Base-by-base conservation (phyloP, 78 protist species). In the Creolimax fragrantissima region DNA sequence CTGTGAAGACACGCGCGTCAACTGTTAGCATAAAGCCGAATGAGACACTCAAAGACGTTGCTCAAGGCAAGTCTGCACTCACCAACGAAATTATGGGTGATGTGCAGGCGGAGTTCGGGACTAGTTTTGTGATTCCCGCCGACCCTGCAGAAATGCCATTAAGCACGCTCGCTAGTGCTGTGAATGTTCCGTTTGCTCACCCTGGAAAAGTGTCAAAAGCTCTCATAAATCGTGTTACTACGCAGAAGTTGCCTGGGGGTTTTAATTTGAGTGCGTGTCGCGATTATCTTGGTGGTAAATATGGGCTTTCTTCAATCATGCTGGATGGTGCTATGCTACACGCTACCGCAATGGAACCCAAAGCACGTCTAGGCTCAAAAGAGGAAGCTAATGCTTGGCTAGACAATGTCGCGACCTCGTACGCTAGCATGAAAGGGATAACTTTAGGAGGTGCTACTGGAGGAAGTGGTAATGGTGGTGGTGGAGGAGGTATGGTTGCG, bases 71-170 rank as follows among this genome's bases (percentile, higher is more conserved):
- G 90, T 88, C 93, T 35, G 43, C 96, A 24, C 45, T 95, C 24
- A 94, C 93, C 89, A 95, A 95, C 93, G 96, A 95, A 66, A 37
- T 95, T 45, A 7, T 95, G 3, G 96, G 96, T 6, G 96, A 95
- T 85, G 11, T 94, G 3, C 91, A 6, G 43, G 35, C n/a, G 3
- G 95, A 94, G 66, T 94, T 94, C 41, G 93, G 93, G 7, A 24
- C 11, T 0, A 85, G 2, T 47, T 3, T 45, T 5, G 44, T 91
- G 39, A 6, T 44, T 3, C 58, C 93, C 85, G 4, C 42, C 84
- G 89, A 83, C 43, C 67, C 93, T 1, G 93, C 66, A 3, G 95
- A 94, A 17, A 41, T 35, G 42, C 67, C 95, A 3, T 35, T 94
- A 6, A n/a, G 3, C 32, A 4, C 85, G 2, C 45, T 93, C 6